These are phyloP conservation scores for Epicoccum sorghinum DNA, from an alignment of 2,329 filamentous ascomycete genomes.

Conservation along the genomic window DNA sequence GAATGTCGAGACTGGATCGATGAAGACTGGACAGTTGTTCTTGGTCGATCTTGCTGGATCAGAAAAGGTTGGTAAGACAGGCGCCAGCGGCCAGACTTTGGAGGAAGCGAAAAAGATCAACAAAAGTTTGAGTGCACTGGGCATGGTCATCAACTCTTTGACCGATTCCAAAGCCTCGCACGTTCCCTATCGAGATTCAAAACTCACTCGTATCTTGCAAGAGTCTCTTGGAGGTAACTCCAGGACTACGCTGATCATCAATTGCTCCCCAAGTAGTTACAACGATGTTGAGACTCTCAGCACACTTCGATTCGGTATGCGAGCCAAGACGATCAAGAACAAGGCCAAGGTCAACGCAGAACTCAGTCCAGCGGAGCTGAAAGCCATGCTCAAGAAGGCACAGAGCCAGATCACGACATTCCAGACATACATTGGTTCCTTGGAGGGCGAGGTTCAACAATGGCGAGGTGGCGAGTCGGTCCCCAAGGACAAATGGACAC, in stretches of 20 bases:
- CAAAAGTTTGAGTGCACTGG: constrained; percentile 96
- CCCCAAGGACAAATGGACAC: constrained; percentile 86
- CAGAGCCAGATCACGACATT: constrained; percentile 89
- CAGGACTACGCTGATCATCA: constrained; percentile 96
- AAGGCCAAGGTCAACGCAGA: constrained; percentile 99
- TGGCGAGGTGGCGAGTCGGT: constrained; percentile 91
- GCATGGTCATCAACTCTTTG: constrained; percentile 98
- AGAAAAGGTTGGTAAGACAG: constrained; percentile 98
- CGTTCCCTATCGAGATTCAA: constrained; percentile 96
- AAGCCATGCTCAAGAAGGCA: constrained; percentile 88
- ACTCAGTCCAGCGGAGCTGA: constrained; percentile 93
- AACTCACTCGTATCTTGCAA: constrained; percentile 95
- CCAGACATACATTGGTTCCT: constrained; percentile 79
- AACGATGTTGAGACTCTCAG: constrained; percentile 94
- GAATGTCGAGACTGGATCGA: constrained; percentile 93
- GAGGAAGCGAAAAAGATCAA: constrained; percentile 99
- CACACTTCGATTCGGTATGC: constrained; percentile 91
- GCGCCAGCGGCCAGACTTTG: constrained; percentile 93
- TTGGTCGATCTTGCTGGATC: constrained; percentile 97
- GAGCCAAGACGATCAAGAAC: constrained; percentile 99
- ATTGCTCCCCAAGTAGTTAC: constrained; percentile 98
- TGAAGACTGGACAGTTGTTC: constrained; percentile 96
- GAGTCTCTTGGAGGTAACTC: constrained; percentile 98
- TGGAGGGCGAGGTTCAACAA: constrained; percentile 82
- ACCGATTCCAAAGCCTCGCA: constrained; percentile 97